Conservation (phyloP, 768 basidiomycete genomes). For the Coprinellus micaceus region DNA sequence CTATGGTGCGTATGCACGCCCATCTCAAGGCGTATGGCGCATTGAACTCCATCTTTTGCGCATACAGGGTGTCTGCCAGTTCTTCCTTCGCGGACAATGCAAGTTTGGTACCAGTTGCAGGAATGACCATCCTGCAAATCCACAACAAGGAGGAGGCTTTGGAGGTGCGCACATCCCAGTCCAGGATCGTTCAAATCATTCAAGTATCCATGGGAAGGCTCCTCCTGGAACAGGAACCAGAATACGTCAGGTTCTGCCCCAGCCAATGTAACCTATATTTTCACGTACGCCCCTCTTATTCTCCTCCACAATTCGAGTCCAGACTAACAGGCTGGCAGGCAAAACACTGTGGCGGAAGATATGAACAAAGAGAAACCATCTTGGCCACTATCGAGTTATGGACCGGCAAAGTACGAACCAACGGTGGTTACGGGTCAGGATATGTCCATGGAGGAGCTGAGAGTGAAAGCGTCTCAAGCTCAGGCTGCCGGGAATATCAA, state of each 20-base stretch:
- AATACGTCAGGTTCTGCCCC: conserved; percentile 25
- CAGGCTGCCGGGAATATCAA: conserved; percentile 48
- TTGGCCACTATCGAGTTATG: conserved; percentile 81
- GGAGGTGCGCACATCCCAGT: conserved; percentile 41
- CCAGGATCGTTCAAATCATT: not conserved
- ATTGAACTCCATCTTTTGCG: not conserved
- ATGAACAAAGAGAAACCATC: conserved; percentile 67
- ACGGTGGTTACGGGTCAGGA: conserved; percentile 64
- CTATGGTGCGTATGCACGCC: conserved; percentile 1
- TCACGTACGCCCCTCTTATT: conserved; percentile 30
- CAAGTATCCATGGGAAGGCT: not conserved
- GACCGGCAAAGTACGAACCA: conserved; percentile 70
- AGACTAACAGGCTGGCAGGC: not conserved
- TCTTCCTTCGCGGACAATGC: conserved; percentile 60
- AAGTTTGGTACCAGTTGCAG: conserved; percentile 63
- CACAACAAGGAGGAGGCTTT: conserved; percentile 35
- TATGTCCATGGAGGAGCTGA: conserved; percentile 74
- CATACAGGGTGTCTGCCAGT: conserved; percentile 54
- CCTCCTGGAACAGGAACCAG: not conserved
- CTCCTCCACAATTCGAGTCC: not conserved
- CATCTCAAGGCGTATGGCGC: not conserved
- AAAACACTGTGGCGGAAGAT: conserved; percentile 37
- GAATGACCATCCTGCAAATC: conserved; percentile 57
- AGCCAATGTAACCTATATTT: conserved; percentile 27
- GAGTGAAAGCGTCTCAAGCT: conserved; percentile 59